Percentiles rank a stretch among this genome's conserved stretches.
These are phyloP conservation scores for Ceratonia siliqua DNA, from an alignment of 306 rosid genomes.

Conservation along the genomic window DNA sequence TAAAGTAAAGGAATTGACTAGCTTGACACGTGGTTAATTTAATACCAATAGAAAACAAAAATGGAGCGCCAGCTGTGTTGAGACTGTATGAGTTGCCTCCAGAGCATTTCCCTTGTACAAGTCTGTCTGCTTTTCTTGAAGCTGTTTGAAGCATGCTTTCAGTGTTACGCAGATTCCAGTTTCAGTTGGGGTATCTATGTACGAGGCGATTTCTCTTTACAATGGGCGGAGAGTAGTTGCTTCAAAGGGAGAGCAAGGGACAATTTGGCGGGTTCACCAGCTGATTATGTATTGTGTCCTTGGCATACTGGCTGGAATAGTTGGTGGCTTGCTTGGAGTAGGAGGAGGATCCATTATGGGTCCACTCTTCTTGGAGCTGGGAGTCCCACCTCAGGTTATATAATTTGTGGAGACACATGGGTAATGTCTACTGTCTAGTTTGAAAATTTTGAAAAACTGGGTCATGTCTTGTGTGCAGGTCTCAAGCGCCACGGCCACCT, in stretches of 20 bases:
- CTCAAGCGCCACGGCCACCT: constrained; percentile 92
- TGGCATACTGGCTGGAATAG: constrained; percentile 77
- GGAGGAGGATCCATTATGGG: constrained; percentile 99
- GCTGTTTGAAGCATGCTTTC: constrained; percentile 21
- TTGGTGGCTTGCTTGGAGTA: constrained; percentile 90
- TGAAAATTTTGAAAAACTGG: no score
- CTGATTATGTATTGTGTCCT: constrained; percentile 55
- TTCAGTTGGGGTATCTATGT: constrained; percentile 67
- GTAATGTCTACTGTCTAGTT: no score
- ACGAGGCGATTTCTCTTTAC: constrained; percentile 75
- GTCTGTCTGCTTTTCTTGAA: constrained; percentile 10
- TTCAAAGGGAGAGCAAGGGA: constrained; percentile 60
- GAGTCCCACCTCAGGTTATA: constrained; percentile 89
- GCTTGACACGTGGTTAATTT: no score
- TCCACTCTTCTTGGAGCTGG: constrained; percentile 86
- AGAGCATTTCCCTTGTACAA: constrained; percentile 3
- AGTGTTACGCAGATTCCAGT: constrained; percentile 67
- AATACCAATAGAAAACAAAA: no score
- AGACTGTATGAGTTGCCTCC: constrained; percentile 2
- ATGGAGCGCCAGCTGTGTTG: no score
- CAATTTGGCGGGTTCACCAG: constrained; percentile 49
- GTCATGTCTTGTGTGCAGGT: constrained; percentile 54
- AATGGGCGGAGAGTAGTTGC: constrained; percentile 66
- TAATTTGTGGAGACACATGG: neutral
- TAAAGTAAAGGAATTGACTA: no score